These are phyloP conservation scores for Pseudognaphalium luteoalbum DNA, from an alignment of 129 eudicot genomes.

Conservation along the genomic window DNA sequence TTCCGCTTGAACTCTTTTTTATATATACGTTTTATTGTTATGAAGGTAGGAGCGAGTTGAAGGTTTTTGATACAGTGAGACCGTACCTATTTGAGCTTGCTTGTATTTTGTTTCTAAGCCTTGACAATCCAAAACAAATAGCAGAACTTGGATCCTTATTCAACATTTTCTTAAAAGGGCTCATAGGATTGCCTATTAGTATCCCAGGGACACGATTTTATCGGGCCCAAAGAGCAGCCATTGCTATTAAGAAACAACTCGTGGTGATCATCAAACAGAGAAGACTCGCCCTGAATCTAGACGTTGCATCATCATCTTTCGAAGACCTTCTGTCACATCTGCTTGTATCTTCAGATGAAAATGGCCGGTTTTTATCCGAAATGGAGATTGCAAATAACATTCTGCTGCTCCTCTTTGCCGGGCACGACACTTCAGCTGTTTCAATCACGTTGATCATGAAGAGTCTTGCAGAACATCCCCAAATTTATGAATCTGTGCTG, in stretches of 20 bases:
- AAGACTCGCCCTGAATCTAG: conserved; percentile 30
- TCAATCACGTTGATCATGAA: conserved; percentile 44
- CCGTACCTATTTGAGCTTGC: conserved; percentile 45
- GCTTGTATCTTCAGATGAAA: conserved; percentile 41
- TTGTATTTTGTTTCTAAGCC: conserved; percentile 40
- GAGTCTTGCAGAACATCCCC: conserved; percentile 48
- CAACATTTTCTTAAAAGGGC: conserved; percentile 47
- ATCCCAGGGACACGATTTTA: conserved; percentile 25
- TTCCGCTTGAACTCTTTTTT: neutral
- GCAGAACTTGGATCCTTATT: conserved; percentile 44
- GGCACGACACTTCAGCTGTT: conserved; percentile 52
- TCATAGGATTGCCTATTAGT: neutral
- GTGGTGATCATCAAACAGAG: conserved; percentile 32
- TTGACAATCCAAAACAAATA: conserved; percentile 31
- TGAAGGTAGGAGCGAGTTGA: conserved; percentile 19
- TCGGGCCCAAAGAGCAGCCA: conserved; percentile 43
- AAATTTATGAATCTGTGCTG: conserved; percentile 42
- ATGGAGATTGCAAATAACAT: conserved; percentile 39
- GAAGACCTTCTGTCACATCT: conserved; percentile 48
- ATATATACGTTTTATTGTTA: neutral
- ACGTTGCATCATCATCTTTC: neutral
- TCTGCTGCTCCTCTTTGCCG: conserved; percentile 45
- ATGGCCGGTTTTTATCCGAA: conserved; percentile 44
- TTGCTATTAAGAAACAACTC: conserved; percentile 31
- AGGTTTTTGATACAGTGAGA: conserved; percentile 15